phyloP scores from a whole-genome alignment of 306 rosid species.

The Styphnolobium japonicum region DNA sequence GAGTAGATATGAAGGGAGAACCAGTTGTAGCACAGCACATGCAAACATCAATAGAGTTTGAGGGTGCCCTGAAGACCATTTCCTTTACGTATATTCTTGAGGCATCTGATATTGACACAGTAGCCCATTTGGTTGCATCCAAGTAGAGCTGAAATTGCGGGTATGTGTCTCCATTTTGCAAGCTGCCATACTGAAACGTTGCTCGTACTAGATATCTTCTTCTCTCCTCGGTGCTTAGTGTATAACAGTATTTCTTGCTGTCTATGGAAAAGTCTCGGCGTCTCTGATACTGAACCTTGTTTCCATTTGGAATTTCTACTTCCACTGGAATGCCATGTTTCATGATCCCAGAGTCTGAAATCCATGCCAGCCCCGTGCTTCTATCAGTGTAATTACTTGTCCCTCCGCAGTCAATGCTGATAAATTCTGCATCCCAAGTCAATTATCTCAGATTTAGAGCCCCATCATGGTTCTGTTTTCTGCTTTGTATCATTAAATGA shows the following conservation, averaged over 20 bases:
- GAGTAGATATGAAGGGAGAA: slow-evolving; percentile 87
- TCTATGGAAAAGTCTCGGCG: slow-evolving; percentile 83
- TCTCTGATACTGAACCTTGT: slow-evolving; percentile 50
- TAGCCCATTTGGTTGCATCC: slow-evolving; percentile 88
- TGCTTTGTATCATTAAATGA: not conserved
- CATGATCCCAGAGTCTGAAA: slow-evolving; percentile 63
- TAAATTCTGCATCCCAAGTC: slow-evolving; percentile 56
- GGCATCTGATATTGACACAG: slow-evolving; percentile 73
- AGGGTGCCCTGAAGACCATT: slow-evolving; percentile 83
- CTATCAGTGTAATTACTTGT: slow-evolving; percentile 63
- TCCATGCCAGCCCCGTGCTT: slow-evolving; percentile 73
- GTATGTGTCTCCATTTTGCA: slow-evolving; percentile 73
- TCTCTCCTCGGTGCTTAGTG: slow-evolving; percentile 65
- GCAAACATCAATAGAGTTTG: slow-evolving; percentile 71
- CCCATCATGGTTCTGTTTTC: slow-evolving; percentile 1
- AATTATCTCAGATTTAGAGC: slow-evolving; percentile 18
- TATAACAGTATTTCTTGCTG: slow-evolving; percentile 71
- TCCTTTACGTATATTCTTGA: slow-evolving; percentile 78
- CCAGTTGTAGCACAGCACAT: slow-evolving; percentile 90
- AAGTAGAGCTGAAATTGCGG: slow-evolving; percentile 86
- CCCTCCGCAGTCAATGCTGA: slow-evolving; percentile 90
- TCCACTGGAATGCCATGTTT: slow-evolving; percentile 43
- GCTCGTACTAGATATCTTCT: slow-evolving; percentile 78
- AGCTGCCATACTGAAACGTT: slow-evolving; percentile 80
- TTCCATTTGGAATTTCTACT: slow-evolving; percentile 57